A percentile compares a stretch with the other conserved stretches of the same genome.
Conservation (phyloP, 371 early-diverging fungal genomes). For the Rhizopus sp. region DNA sequence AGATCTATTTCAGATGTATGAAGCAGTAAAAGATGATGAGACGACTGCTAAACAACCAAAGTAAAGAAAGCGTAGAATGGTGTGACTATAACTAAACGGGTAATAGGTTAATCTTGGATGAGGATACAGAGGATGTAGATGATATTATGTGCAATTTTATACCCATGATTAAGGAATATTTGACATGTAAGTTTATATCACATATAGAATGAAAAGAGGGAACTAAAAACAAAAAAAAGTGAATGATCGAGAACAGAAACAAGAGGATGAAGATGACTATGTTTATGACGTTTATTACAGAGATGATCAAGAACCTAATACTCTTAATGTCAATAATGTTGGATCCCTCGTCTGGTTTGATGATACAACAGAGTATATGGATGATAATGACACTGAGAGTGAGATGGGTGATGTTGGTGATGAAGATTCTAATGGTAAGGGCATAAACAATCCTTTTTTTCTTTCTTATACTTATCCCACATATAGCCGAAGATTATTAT, state of each 20-base stretch:
- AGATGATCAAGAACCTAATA: conserved; percentile 33
- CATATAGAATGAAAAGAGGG: too few relatives aligned
- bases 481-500: conserved; percentile 64
- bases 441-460: neutral
- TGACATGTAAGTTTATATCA: conserved; percentile 48
- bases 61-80: conserved; percentile 17
- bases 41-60: conserved; percentile 23
- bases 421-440: conserved; percentile 64
- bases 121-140: conserved; percentile 46
- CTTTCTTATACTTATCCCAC: neutral
- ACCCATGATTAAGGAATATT: conserved; percentile 74
- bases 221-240: neutral
- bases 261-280: conserved; percentile 53
- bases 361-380: conserved; percentile 51
- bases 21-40: conserved; percentile 68
- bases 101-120: conserved; percentile 35
- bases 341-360: conserved; percentile 62
- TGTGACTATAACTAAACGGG: neutral
- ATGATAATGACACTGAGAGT: conserved; percentile 53
- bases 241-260: conserved; percentile 34
- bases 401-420: conserved; percentile 57
- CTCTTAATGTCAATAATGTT: conserved; percentile 31
- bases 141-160: conserved; percentile 73
- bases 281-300: conserved; percentile 66
- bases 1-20: conserved; percentile 66